Evolutionary conservation across 768 basidiomycete genomes (phyloP).

Genomic region (Pisolithus marmoratus): DNA sequence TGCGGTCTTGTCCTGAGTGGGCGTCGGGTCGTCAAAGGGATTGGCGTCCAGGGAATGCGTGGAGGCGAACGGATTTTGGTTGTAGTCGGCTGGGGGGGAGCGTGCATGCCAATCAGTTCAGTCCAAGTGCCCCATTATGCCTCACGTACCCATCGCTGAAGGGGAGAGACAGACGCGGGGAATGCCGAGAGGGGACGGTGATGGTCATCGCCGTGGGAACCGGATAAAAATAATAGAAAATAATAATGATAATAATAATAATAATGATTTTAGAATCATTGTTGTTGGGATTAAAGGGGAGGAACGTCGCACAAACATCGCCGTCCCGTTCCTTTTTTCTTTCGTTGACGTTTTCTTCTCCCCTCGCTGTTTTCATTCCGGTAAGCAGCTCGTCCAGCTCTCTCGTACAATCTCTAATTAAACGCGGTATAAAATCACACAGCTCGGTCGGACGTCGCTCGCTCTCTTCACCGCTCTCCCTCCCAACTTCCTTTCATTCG

Average conservation of each 20-base stretch:
- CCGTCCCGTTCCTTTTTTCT: constrained; percentile 7
- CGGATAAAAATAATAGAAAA: no score
- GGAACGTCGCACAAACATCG: constrained; percentile 4
- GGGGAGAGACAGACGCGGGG: no score
- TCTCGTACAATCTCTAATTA: constrained; percentile 21
- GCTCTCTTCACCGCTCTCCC: constrained; percentile 15
- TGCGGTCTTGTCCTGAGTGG: constrained; percentile 34
- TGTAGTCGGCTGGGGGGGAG: constrained; percentile 23
- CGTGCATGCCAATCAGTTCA: neutral
- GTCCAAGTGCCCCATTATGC: neutral
- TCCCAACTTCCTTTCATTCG: constrained; percentile 28
- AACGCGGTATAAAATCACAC: constrained; percentile 1
- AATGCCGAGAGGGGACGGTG: no score
- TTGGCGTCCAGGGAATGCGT: constrained; percentile 81
- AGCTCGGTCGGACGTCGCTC: constrained; percentile 11
- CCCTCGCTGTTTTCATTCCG: constrained; percentile 10
- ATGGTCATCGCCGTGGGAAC: no score
- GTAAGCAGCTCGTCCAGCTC: constrained; percentile 16
- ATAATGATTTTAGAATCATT: no score
- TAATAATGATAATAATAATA: no score
- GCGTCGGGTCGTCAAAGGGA: constrained; percentile 83
- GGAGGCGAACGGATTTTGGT: constrained; percentile 80
- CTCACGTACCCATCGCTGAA: constrained; percentile 21
- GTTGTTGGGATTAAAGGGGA: constrained; percentile 5
- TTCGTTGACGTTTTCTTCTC: constrained; percentile 7